phyloP scores from a whole-genome alignment of 2,329 filamentous ascomycete species.

The Pseudogymnoascus sp. region DNA sequence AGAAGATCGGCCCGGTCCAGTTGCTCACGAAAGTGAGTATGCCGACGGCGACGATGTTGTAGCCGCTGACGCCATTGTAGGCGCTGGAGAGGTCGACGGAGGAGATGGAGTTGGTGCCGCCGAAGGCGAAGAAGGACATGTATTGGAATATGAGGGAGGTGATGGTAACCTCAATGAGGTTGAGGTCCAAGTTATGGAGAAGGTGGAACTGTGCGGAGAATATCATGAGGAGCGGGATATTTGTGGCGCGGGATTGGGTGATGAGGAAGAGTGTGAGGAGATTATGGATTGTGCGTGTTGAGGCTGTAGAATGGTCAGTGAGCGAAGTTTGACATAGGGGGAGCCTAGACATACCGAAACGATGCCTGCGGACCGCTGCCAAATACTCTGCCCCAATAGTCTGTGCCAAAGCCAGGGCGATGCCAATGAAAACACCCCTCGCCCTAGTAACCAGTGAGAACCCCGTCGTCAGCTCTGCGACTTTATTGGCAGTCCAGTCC shows the following conservation, averaged over 20 bases:
- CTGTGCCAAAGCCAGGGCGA: constrained; percentile 31
- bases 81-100: constrained; percentile 91
- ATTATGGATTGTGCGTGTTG: constrained; percentile 50
- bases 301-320: constrained; percentile 17
- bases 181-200: constrained; percentile 43
- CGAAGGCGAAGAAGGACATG: constrained; percentile 80
- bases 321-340: neutral
- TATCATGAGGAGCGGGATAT: constrained; percentile 77
- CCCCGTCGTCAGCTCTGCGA: constrained; percentile 18
- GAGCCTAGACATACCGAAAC: neutral
- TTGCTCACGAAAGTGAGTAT: constrained; percentile 80
- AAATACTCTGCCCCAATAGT: constrained; percentile 40
- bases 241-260: constrained; percentile 78
- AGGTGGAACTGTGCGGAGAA: constrained; percentile 57
- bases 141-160: constrained; percentile 73
- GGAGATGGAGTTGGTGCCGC: constrained; percentile 89
- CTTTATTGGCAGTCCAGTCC: constrained; percentile 31
- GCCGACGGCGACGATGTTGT: constrained; percentile 75
- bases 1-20: constrained; percentile 88
- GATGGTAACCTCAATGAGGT: constrained; percentile 54
- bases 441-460: constrained; percentile 28
- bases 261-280: constrained; percentile 71
- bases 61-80: constrained; percentile 83
- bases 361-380: neutral
- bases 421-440: constrained; percentile 41